Percentiles rank a stretch among this genome's conserved stretches.
phyloP scores from a whole-genome alignment of 139 green algal genomes.

The Asterochloris sp. region DNA sequence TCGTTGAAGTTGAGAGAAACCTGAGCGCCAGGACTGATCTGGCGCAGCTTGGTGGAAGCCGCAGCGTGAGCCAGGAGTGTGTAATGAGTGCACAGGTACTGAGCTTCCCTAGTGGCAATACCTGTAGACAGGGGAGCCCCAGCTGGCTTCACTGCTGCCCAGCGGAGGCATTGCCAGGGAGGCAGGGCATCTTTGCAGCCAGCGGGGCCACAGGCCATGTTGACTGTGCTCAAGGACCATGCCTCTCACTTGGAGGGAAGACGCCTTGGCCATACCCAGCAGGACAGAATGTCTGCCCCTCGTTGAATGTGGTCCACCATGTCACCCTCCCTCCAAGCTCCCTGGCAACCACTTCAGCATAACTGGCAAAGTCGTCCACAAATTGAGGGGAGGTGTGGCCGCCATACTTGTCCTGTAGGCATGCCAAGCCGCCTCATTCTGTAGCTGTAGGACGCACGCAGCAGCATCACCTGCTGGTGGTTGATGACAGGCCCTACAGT shows the following conservation, averaged over 20 bases:
- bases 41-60: not conserved
- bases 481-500: not conserved
- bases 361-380: constrained; percentile 35
- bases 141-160: too few relatives aligned
- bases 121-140: too few relatives aligned
- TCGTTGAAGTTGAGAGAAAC: too few relatives aligned
- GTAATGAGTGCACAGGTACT: too few relatives aligned
- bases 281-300: constrained; percentile 20
- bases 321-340: constrained; percentile 34
- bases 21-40: too few relatives aligned
- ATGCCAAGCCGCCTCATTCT: too few relatives aligned
- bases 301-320: constrained; percentile 53
- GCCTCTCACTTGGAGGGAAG: not conserved
- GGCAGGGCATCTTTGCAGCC: too few relatives aligned
- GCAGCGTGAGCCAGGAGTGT: not conserved
- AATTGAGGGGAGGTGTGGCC: constrained; percentile 22
- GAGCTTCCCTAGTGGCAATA: too few relatives aligned
- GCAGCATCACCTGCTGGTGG: not conserved
- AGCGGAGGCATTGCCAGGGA: too few relatives aligned
- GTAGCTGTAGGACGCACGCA: not conserved
- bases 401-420: constrained; percentile 34
- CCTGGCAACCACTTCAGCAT: constrained; percentile 31
- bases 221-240: too few relatives aligned
- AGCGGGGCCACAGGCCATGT: too few relatives aligned
- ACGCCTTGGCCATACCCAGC: constrained; percentile 18